phyloP scores from a whole-genome alignment of 768 basidiomycete species.

The Boletus rex-veris region DNA sequence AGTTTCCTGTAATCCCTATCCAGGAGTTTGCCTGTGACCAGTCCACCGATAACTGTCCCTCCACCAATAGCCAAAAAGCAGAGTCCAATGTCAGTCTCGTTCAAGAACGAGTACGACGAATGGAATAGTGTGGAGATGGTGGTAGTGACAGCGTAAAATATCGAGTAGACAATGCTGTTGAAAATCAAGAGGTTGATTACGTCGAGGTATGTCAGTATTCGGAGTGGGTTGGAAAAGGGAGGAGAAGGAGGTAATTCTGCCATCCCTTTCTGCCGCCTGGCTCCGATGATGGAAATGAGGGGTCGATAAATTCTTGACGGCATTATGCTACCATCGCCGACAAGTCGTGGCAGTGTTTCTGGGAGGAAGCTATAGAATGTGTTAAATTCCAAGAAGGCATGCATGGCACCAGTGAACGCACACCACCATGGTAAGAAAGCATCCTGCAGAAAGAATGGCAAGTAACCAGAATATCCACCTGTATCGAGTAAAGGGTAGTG shows the following conservation, averaged over 20 bases:
- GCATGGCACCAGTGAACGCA: not conserved
- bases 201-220: constrained; percentile 37
- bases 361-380: constrained; percentile 19
- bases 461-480: constrained; percentile 25
- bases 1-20: constrained; percentile 60
- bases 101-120: constrained; percentile 45
- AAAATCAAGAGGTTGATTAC: constrained; percentile 40
- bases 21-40: constrained; percentile 56
- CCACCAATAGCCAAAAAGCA: constrained; percentile 76
- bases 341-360: constrained; percentile 21
- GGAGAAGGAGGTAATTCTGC: constrained; percentile 4
- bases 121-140: constrained; percentile 51
- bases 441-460: constrained; percentile 15
- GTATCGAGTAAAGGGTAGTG: not conserved
- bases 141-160: constrained; percentile 47
- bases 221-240: constrained; percentile 38
- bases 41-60: constrained; percentile 62
- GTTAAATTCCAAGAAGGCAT: not conserved
- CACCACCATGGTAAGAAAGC: constrained; percentile 12
- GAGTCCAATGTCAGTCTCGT: constrained; percentile 56
- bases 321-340: constrained; percentile 29
- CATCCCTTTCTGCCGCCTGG: constrained; percentile 13
- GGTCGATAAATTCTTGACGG: constrained; percentile 27
- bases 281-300: constrained; percentile 24
- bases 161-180: constrained; percentile 52